Evolutionary conservation across 2,329 filamentous ascomycete species (phyloP), one percentile per base, ranked within the genome.

Genomic region (Rachicladosporium sp.): DNA sequence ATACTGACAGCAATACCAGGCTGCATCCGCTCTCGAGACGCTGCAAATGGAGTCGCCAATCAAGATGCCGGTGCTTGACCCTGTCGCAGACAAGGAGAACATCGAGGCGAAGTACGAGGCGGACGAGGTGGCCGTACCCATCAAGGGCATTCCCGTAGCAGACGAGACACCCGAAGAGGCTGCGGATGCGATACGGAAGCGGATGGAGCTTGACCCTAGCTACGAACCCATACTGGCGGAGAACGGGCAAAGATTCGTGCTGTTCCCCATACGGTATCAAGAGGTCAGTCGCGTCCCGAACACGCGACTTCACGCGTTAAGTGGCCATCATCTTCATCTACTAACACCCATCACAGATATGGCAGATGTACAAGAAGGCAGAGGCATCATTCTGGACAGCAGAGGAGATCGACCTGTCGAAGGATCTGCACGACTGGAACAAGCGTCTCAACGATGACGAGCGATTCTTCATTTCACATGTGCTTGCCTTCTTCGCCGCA

Each of bases 331-430:
- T 36, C 31, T 10, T 39, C 38, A 35, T 35, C 13, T 40, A 41
- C 52, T 54, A 43, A 55, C 45, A 40, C 13, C n/a, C 36, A 11
- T 45, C 49, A 61, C 54, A 95, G 88, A 93, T 95, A 66, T 98
- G 91, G 91, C 89, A 96, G 67, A 96, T 96, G 89, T 98, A 98
- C 78, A 98, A 98, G 79, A 96, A 96, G 72, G 88, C 88, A 51
- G 89, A 98, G 66, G 91, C 91, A 38, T 96, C 91, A 33, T 98
- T 98, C 80, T 98, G 91, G 91, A 98, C 91, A 32, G 91, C 91
- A 38, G 91, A 98, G 66, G 91, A 98, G 73, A 96, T 98, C 55
- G 91, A 98, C 67, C 78, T 98, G 37, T 96, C 89, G 57, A 98
- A 98, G 71, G 91, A 98, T 64, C 74, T 96, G 43, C 85, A 95